phyloP scores from a whole-genome alignment of 441 rosid genomes.

The Flueggea neowawraea region DNA sequence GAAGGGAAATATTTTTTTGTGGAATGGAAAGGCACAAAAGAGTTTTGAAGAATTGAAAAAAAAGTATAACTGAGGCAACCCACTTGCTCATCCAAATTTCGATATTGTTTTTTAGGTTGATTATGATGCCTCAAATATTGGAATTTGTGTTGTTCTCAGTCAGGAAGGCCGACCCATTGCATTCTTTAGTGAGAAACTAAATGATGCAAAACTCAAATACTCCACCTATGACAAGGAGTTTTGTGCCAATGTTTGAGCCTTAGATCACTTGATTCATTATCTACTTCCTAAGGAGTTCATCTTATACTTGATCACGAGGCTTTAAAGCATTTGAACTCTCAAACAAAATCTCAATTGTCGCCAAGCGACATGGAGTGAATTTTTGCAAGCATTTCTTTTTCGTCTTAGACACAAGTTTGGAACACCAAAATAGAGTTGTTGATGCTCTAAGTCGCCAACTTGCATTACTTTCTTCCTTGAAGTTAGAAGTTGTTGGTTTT shows the following conservation, averaged over 20 bases:
- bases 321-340: neutral
- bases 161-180: neutral
- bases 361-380: no score
- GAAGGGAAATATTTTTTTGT: neutral
- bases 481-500: no score
- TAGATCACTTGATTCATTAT: neutral
- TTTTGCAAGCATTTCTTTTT: no score
- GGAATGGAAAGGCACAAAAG: neutral
- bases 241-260: neutral
- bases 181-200: constrained; percentile 1
- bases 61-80: neutral
- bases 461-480: no score
- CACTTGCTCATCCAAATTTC: neutral
- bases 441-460: no score
- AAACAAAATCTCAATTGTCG: neutral
- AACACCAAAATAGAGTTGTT: no score
- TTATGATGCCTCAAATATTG: neutral
- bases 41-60: neutral
- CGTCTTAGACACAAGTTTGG: no score
- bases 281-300: neutral
- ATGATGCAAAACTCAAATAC: neutral
- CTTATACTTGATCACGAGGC: neutral
- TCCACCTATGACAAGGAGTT: constrained; percentile 4
- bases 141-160: neutral
- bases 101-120: neutral